These are phyloP conservation scores for Sclerotinia subarctica DNA, from an alignment of 2,329 filamentous ascomycete species.

Conservation along the genomic window DNA sequence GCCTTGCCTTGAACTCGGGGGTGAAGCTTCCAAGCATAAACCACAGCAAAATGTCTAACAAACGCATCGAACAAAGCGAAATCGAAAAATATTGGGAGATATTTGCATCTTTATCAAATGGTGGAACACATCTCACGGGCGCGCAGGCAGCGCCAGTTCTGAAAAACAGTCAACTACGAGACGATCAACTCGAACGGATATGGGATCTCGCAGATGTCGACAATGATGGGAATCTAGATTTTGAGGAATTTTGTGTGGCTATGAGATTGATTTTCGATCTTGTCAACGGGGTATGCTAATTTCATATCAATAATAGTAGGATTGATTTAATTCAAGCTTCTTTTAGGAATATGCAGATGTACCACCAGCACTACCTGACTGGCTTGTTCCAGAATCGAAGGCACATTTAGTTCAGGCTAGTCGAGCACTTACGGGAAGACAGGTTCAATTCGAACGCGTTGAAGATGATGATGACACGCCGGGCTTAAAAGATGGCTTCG, in stretches of 20 bases:
- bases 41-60: constrained; percentile 39
- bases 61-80: constrained; percentile 68
- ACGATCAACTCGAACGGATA: constrained; percentile 88
- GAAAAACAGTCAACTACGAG: constrained; percentile 68
- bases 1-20: not conserved
- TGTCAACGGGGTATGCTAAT: constrained; percentile 74
- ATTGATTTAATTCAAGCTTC: not conserved
- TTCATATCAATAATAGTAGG: not conserved
- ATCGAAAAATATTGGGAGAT: constrained; percentile 80
- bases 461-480: constrained; percentile 78
- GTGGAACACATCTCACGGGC: constrained; percentile 63
- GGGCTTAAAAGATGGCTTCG: constrained; percentile 91
- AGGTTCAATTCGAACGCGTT: constrained; percentile 79
- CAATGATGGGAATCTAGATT: constrained; percentile 94
- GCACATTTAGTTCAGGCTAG: constrained; percentile 83
- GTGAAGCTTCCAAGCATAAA: constrained; percentile 5
- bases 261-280: constrained; percentile 98
- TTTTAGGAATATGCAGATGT: constrained; percentile 82
- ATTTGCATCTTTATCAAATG: constrained; percentile 65
- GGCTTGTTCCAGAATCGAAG: constrained; percentile 95
- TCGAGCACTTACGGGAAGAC: constrained; percentile 73
- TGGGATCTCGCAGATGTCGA: constrained; percentile 98
- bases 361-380: constrained; percentile 82
- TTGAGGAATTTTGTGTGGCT: constrained; percentile 98
- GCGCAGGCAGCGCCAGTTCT: constrained; percentile 67